phyloP scores from a whole-genome alignment of 2,329 filamentous ascomycete species.

The Lizonia empirigonia region DNA sequence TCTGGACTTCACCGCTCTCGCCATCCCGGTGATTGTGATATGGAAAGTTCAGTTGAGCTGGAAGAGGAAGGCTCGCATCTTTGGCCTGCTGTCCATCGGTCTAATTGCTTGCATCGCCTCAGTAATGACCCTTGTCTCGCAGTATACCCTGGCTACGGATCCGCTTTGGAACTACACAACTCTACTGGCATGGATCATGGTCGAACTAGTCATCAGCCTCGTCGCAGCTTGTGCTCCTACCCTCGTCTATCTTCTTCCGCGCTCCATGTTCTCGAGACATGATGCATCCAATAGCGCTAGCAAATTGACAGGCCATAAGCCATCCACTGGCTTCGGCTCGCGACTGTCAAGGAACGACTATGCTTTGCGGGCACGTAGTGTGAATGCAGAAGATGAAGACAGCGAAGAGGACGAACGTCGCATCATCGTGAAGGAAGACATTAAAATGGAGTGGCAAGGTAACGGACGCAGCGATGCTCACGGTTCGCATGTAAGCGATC shows the following conservation, averaged over 20 bases:
- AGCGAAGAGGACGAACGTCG: conserved; percentile 5
- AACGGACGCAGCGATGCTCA: not conserved
- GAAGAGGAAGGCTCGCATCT: conserved; percentile 11
- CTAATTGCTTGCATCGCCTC: conserved; percentile 13
- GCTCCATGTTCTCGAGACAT: conserved; percentile 3
- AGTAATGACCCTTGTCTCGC: conserved; percentile 11
- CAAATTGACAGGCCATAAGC: conserved; percentile 1
- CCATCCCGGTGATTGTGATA: conserved; percentile 7
- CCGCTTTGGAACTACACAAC: conserved; percentile 12
- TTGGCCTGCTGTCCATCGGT: conserved; percentile 9
- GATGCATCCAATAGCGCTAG: conserved; percentile 8
- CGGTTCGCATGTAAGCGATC: not conserved
- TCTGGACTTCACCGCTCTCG: conserved; percentile 13
- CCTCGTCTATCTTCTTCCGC: conserved; percentile 8
- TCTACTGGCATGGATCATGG: conserved; percentile 12
- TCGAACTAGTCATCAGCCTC: conserved; percentile 10
- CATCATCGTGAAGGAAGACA: conserved; percentile 7
- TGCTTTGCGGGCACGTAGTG: not conserved
- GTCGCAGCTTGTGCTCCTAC: conserved; percentile 13
- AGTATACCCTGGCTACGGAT: conserved; percentile 10
- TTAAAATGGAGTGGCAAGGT: conserved; percentile 3
- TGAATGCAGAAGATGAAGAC: not conserved
- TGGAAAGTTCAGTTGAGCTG: conserved; percentile 13
- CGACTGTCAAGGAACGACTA: conserved; percentile 2
- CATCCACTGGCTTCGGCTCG: not conserved